Conservation (phyloP, 352 stramenopile species). For the Pythium insidiosum region DNA sequence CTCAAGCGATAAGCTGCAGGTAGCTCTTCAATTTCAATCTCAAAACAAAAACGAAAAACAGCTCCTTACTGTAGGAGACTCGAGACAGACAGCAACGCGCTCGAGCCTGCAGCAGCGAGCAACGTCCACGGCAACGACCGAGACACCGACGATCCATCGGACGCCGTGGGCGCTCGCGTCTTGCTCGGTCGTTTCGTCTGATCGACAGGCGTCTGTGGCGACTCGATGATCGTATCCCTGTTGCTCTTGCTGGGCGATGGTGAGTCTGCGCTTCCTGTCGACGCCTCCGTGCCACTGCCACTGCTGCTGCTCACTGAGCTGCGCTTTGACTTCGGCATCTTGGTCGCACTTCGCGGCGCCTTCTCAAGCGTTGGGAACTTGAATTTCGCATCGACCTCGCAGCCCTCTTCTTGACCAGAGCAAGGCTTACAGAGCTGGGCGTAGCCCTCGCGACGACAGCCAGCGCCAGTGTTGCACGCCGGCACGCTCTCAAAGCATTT, state of each 20-base stretch:
- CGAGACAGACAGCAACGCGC: background rate
- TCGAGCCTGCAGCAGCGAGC: background rate
- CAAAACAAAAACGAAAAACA: background rate
- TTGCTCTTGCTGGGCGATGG: background rate
- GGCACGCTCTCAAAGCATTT: slow-evolving; percentile 25
- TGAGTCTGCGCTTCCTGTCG: no score
- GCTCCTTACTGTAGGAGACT: background rate
- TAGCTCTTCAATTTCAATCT: background rate
- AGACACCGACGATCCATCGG: background rate
- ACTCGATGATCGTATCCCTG: background rate
- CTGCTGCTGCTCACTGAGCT: no score
- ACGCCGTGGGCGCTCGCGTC: background rate
- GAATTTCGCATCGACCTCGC: slow-evolving; percentile 2
- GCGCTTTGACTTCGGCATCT: background rate
- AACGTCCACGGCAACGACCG: background rate
- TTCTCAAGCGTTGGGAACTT: slow-evolving; percentile 15
- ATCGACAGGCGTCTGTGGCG: background rate
- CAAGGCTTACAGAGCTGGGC: slow-evolving; percentile 28
- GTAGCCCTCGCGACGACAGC: slow-evolving; percentile 23
- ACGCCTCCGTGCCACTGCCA: no score
- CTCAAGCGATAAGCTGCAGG: background rate
- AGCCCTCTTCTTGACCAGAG: slow-evolving; percentile 4
- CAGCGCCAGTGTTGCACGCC: slow-evolving; percentile 14
- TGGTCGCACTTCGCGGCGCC: background rate
- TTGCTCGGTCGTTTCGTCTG: background rate